Conservation (phyloP, 805 yeast genomes). For the Yarrowia osloensis region DNA sequence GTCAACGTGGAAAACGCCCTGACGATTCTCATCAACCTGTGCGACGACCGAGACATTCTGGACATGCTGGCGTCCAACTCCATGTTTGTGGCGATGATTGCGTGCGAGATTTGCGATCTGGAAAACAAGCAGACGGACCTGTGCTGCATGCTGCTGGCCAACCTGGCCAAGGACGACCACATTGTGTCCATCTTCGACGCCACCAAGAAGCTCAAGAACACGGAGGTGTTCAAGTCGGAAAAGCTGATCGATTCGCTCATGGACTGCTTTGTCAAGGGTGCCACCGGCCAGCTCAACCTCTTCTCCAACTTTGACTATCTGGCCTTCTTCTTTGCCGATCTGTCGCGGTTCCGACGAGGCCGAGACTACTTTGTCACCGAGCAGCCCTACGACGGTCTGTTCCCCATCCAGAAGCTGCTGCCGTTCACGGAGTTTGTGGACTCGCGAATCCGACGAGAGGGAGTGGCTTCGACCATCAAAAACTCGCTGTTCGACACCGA, state of each 20-base stretch:
- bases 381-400: slow-evolving; percentile 72
- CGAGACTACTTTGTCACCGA: slow-evolving; percentile 72
- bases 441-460: slow-evolving; percentile 79
- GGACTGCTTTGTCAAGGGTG: slow-evolving; percentile 87
- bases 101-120: slow-evolving; percentile 48
- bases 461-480: slow-evolving; percentile 89
- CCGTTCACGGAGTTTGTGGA: slow-evolving; percentile 76
- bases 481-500: slow-evolving; percentile 81
- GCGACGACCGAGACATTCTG: slow-evolving; percentile 69
- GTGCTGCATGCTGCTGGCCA: slow-evolving; percentile 79
- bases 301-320: slow-evolving; percentile 79
- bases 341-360: slow-evolving; percentile 62
- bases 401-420: slow-evolving; percentile 77
- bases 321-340: slow-evolving; percentile 85
- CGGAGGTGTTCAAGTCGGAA: slow-evolving; percentile 50
- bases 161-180: slow-evolving; percentile 75
- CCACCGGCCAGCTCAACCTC: slow-evolving; percentile 67
- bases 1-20: slow-evolving; percentile 49
- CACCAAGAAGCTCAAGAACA: slow-evolving; percentile 46
- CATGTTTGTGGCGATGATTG: slow-evolving; percentile 47
- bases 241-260: slow-evolving; percentile 72
- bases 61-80: slow-evolving; percentile 65
- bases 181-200: slow-evolving; percentile 63
- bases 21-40: slow-evolving; percentile 79
- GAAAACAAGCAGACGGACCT: slow-evolving; percentile 73